Conservation (phyloP, 2,329 filamentous ascomycete genomes). For the Epichloe elymi region DNA sequence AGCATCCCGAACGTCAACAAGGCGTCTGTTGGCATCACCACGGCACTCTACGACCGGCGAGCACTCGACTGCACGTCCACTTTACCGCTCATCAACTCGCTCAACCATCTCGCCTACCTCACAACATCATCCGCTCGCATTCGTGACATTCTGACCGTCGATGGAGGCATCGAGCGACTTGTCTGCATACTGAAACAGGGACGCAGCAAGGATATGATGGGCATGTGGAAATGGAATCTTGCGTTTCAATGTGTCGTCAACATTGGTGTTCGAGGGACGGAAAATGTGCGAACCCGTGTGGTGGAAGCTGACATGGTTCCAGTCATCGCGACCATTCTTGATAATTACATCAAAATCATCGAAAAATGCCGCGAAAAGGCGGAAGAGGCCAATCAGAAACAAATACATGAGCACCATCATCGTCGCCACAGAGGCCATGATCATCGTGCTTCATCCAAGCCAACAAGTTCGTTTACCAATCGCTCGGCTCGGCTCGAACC, state of each 20-base stretch:
- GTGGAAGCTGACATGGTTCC: slow-evolving; percentile 99
- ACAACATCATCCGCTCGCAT: slow-evolving; percentile 96
- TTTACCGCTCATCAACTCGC: slow-evolving; percentile 91
- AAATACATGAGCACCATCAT: slow-evolving; percentile 38
- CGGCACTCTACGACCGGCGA: slow-evolving; percentile 91
- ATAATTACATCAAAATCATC: slow-evolving; percentile 95
- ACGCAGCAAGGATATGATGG: slow-evolving; percentile 95
- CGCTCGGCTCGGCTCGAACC: slow-evolving; percentile 39
- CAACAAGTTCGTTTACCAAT: slow-evolving; percentile 38
- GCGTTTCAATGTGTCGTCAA: slow-evolving; percentile 99
- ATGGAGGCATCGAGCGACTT: slow-evolving; percentile 92
- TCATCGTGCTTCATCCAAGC: slow-evolving; percentile 33
- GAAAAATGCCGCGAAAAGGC: slow-evolving; percentile 81
- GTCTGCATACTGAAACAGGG: slow-evolving; percentile 98
- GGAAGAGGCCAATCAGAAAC: slow-evolving; percentile 67
- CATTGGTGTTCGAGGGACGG: slow-evolving; percentile 90
- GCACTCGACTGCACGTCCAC: slow-evolving; percentile 98
- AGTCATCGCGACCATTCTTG: slow-evolving; percentile 92
- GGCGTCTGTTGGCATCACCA: slow-evolving; percentile 97
- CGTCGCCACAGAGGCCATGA: slow-evolving; percentile 37
- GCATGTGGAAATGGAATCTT: slow-evolving; percentile 99
- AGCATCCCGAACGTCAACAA: slow-evolving; percentile 99
- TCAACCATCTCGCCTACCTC: slow-evolving; percentile 96
- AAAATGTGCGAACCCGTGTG: slow-evolving; percentile 83
- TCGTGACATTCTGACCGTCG: slow-evolving; percentile 92